These are phyloP conservation scores for Cryptococcus maquisensis DNA, from an alignment of 1,284 basidiomycete genomes.

Conservation along the genomic window DNA sequence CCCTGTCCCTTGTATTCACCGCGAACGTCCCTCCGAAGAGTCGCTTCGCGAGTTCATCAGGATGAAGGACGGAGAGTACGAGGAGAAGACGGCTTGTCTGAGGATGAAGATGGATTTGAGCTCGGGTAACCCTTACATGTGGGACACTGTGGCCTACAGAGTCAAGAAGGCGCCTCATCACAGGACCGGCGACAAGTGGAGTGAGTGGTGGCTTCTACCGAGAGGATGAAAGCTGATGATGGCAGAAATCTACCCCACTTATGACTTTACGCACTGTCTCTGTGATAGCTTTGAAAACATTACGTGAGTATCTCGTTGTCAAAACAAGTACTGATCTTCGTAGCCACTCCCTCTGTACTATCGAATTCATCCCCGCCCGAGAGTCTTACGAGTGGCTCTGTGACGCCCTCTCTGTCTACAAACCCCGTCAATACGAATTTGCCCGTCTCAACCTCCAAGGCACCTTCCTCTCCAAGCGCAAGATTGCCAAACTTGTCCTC, in stretches of 20 bases:
- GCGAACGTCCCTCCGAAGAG: constrained; percentile 76
- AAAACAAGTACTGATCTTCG: neutral
- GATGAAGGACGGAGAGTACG: constrained; percentile 89
- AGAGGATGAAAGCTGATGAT: constrained; percentile 2
- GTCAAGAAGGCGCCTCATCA: constrained; percentile 89
- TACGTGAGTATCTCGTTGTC: constrained; percentile 61
- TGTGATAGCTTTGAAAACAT: constrained; percentile 99
- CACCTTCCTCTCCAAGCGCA: constrained; percentile 95
- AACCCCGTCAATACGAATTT: constrained; percentile 97
- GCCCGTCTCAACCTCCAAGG: constrained; percentile 91
- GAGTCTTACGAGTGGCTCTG: constrained; percentile 99
- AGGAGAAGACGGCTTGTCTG: constrained; percentile 83
- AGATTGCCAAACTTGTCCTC: constrained; percentile 84
- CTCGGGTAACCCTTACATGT: constrained; percentile 98
- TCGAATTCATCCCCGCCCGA: constrained; percentile 93
- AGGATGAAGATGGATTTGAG: constrained; percentile 97
- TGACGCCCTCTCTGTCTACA: constrained; percentile 93
- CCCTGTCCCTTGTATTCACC: constrained; percentile 80
- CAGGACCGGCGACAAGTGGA: constrained; percentile 89
- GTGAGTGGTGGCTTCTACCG: constrained; percentile 41
- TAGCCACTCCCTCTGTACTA: constrained; percentile 95
- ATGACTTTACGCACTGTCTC: constrained; percentile 98
- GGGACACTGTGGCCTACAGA: constrained; percentile 96
- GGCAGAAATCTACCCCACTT: constrained; percentile 65
- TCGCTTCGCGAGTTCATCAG: constrained; percentile 82